A percentile compares a stretch with the other conserved stretches of the same genome.
Evolutionary conservation across 2,329 filamentous ascomycete species (phyloP).

Genomic region (Phialocephala sp.): DNA sequence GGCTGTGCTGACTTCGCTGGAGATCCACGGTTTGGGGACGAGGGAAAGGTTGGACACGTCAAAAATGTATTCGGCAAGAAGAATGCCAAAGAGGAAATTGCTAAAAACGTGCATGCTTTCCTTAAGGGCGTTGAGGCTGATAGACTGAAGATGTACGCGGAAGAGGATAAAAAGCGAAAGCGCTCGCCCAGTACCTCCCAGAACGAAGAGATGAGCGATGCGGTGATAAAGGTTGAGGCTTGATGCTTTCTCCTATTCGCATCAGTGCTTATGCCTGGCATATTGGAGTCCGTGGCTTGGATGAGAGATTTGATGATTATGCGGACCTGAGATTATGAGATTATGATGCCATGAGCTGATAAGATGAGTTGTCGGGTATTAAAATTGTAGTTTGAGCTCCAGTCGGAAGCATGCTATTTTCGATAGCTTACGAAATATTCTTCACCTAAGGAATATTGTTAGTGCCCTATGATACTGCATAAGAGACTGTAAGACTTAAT

Average conservation of each 20-base stretch:
- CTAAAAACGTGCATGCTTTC: constrained; percentile 47
- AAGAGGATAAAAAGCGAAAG: constrained; percentile 33
- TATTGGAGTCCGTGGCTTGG: neutral
- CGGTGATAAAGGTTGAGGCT: neutral
- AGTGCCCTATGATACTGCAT: neutral
- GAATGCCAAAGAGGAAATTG: constrained; percentile 54
- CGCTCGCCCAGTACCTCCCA: neutral
- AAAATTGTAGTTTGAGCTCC: neutral
- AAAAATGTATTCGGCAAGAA: constrained; percentile 53
- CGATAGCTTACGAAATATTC: neutral
- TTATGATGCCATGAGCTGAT: neutral
- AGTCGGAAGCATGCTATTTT: neutral
- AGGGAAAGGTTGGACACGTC: constrained; percentile 49
- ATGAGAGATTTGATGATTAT: neutral
- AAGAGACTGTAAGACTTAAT: neutral
- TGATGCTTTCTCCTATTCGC: neutral
- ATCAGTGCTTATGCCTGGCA: neutral
- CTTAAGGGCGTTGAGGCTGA: constrained; percentile 45
- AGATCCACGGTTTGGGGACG: constrained; percentile 35
- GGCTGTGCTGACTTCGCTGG: constrained; percentile 39
- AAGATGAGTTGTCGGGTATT: neutral
- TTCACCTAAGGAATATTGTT: neutral
- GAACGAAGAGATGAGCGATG: neutral
- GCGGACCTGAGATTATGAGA: neutral
- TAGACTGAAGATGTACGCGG: constrained; percentile 28